Base-by-base conservation (phyloP, 208 protist genomes). In the Crithidia brevicula region DNA sequence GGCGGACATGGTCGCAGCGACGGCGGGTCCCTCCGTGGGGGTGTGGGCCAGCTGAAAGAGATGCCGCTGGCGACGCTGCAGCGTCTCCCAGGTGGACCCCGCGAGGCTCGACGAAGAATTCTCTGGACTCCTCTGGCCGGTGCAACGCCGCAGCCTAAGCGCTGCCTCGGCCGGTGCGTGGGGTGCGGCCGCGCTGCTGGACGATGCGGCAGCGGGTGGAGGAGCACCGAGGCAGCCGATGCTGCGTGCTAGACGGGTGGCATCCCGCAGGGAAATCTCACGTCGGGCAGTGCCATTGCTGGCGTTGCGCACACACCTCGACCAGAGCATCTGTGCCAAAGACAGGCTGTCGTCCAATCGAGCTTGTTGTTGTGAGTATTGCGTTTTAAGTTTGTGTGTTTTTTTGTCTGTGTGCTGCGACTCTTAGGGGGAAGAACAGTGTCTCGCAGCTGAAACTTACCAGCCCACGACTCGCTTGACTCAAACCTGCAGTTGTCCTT, bases 21-120 rank as follows among this genome's bases (percentile, higher is more conserved):
- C 42, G 27, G 22, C 27, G 2, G 50, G 6, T 20, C 40, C 57
- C 8, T 51, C 31, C 9, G 59, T 27, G 3, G 66, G 50, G 11
- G 36, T 56, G 42, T 73, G 77, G 20, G 49, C 5, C 22, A 62
- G 47, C 11, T 15, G 22, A 28, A 79, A 79, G 27, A 79, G 50
- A 1, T 51, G 38, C 20, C 42, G 67, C 31, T 78, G 77, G 3
- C 22, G 54, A 2, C 6, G 28, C n/a, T 56, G 20, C 6, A 76
- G 20, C 11, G 42, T 31, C 22, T 28, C 36, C 70, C 70, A 75
- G 23, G 15, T 18, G 30, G 20, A n/a, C 2, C 22, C 36, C 36
- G 20, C 11, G 4, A 8, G 4, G 54, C n/a, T 23, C 28, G 46
- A 5, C 15, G 18, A 1, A 43, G 1, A 28, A 30, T n/a, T 25